A percentile compares a stretch with the other conserved stretches of the same genome.
Conservation (phyloP, 176 grass and related monocot genomes). For the Aegilops sharonensis region DNA sequence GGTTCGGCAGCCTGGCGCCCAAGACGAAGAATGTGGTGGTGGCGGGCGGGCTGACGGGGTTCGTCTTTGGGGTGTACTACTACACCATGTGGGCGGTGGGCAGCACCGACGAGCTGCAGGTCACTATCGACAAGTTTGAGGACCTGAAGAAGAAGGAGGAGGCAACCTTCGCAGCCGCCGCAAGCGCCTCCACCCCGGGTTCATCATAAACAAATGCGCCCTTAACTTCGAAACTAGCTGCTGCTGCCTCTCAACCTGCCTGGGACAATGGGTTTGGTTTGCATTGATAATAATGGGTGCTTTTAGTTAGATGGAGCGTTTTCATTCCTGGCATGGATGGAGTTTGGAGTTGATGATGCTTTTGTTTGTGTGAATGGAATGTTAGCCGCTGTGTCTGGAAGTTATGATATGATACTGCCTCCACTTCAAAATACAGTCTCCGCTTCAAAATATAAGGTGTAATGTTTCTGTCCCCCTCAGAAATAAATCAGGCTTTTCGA, state of each 20-base stretch:
- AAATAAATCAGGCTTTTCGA: no score
- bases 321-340: neutral
- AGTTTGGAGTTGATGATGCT: neutral
- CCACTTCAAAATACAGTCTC: no score
- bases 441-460: no score
- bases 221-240: neutral
- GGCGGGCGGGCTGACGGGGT: conserved; percentile 63
- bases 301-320: neutral
- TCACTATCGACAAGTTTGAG: conserved; percentile 91
- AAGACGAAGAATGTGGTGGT: conserved; percentile 90
- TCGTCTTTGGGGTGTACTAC: conserved; percentile 86
- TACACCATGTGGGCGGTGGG: conserved; percentile 95
- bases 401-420: no score
- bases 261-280: neutral
- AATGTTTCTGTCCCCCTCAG: no score
- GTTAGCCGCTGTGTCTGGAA: no score
- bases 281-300: neutral
- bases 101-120: conserved; percentile 80
- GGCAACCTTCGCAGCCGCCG: neutral
- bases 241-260: neutral
- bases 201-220: neutral
- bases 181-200: neutral
- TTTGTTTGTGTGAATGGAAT: no score
- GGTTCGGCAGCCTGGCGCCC: conserved; percentile 52
- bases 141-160: conserved; percentile 62